Conservation (phyloP, 1,284 basidiomycete genomes). For the Cutaneotrichosporon curvatum region DNA sequence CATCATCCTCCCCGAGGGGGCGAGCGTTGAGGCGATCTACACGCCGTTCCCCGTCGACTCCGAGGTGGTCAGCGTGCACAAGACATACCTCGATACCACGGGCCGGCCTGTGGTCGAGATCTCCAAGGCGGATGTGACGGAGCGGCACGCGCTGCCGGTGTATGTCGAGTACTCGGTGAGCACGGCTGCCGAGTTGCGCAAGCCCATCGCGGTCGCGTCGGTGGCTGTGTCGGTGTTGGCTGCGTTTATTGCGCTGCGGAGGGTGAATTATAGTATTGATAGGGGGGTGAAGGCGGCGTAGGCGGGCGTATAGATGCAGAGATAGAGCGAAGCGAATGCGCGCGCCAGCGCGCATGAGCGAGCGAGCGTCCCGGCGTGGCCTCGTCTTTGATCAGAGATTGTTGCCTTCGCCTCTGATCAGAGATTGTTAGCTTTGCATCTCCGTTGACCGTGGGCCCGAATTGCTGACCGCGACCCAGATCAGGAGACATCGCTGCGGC, state of each 20-base stretch:
- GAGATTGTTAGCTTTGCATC: no score
- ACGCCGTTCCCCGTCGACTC: conserved; percentile 69
- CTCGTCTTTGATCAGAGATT: no score
- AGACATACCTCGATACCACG: conserved; percentile 87
- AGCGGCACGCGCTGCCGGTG: conserved; percentile 57
- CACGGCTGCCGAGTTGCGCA: conserved; percentile 66
- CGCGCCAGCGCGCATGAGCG: no score
- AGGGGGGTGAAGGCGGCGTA: conserved; percentile 6
- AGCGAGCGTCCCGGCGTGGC: no score
- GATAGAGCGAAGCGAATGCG: background rate
- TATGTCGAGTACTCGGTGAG: conserved; percentile 71
- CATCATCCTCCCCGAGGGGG: conserved; percentile 87
- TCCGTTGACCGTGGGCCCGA: no score
- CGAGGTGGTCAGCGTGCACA: conserved; percentile 58
- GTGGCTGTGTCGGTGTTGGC: conserved; percentile 37
- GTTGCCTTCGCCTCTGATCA: no score
- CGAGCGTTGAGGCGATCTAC: conserved; percentile 69
- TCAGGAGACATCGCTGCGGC: no score
- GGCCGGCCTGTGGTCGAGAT: conserved; percentile 76
- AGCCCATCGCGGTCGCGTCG: conserved; percentile 57
- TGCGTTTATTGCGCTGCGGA: conserved; percentile 37
- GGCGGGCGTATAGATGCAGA: background rate
- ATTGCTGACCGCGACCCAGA: no score
- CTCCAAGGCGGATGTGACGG: conserved; percentile 65
- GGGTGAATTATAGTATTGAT: conserved; percentile 41